Percentiles rank a stretch among this genome's conserved stretches.
These are phyloP conservation scores for Mycena belliarum DNA, from an alignment of 768 basidiomycete species.

Conservation along the genomic window DNA sequence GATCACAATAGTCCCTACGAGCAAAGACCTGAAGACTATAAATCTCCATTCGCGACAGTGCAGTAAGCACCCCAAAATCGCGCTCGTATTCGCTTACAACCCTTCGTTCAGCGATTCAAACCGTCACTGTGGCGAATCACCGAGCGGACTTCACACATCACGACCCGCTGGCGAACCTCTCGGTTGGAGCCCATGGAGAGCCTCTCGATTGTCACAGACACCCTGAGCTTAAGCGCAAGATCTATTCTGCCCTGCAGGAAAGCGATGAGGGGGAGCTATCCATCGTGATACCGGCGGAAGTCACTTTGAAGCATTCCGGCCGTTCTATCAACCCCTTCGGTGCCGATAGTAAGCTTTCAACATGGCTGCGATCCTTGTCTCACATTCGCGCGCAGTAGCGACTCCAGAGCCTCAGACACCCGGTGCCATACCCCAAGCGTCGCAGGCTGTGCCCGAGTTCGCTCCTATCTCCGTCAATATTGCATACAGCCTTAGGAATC, in stretches of 20 bases:
- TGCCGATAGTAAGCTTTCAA: conserved; percentile 55
- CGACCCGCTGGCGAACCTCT: conserved; percentile 71
- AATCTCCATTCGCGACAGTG: conserved; percentile 90
- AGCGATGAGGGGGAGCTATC: conserved; percentile 94
- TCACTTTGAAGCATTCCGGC: conserved; percentile 62
- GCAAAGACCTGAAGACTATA: conserved; percentile 76
- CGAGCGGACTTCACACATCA: conserved; percentile 76
- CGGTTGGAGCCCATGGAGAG: conserved; percentile 51
- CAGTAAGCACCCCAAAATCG: conserved; percentile 48
- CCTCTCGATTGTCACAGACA: conserved; percentile 83
- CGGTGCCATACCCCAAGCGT: conserved; percentile 32
- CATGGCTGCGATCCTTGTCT: not conserved
- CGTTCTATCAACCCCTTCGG: conserved; percentile 42
- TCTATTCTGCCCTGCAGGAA: conserved; percentile 90
- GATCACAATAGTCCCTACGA: conserved; percentile 83
- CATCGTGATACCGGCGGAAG: conserved; percentile 79
- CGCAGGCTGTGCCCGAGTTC: conserved; percentile 57
- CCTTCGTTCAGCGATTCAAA: conserved; percentile 59
- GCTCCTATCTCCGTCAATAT: conserved; percentile 76
- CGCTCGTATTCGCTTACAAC: conserved; percentile 18
- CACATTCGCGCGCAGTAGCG: conserved; percentile 44
- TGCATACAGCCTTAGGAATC: conserved; percentile 79
- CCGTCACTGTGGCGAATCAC: conserved; percentile 70
- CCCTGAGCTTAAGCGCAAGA: conserved; percentile 89
- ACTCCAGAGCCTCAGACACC: conserved; percentile 86